Percentiles rank a stretch among this genome's conserved stretches.
Conservation (phyloP, 2,329 filamentous ascomycete genomes). For the Metarhizium robertsii region DNA sequence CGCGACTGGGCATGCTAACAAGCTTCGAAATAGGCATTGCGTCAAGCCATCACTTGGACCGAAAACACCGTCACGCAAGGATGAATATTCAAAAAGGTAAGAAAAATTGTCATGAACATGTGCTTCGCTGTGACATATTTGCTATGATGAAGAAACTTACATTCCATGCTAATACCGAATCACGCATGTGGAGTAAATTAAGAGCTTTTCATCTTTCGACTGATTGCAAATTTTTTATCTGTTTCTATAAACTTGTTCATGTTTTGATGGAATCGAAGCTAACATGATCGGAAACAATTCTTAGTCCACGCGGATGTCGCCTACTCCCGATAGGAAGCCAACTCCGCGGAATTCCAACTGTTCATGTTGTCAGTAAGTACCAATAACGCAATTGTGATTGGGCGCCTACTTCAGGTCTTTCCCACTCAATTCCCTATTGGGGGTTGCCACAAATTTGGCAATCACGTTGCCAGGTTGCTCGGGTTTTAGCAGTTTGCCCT, state of each 20-base stretch:
- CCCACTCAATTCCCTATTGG: constrained; percentile 60
- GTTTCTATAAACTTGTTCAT: constrained; percentile 13
- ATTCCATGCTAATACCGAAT: constrained; percentile 76
- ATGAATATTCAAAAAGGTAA: constrained; percentile 13
- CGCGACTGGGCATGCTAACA: not conserved
- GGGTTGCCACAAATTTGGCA: constrained; percentile 62
- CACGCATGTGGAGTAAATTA: constrained; percentile 54
- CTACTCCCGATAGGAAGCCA: constrained; percentile 43
- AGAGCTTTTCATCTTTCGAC: constrained; percentile 81
- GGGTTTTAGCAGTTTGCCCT: constrained; percentile 65
- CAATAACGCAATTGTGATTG: not conserved
- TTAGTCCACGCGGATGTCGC: not conserved
- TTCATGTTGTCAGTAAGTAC: constrained; percentile 11
- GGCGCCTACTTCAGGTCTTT: constrained; percentile 58
- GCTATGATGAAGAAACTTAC: constrained; percentile 57
- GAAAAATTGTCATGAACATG: not conserved
- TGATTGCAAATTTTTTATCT: constrained; percentile 37
- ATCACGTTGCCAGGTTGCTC: constrained; percentile 84
- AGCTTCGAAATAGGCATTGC: not conserved
- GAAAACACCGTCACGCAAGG: no score
- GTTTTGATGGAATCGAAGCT: constrained; percentile 7
- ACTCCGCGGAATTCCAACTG: constrained; percentile 33
- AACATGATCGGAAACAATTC: not conserved
- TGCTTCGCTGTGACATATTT: constrained; percentile 8
- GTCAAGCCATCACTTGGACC: not conserved